Percentiles rank a stretch among this genome's conserved stretches.
Conservation (phyloP, 1,139 yeast genomes). For the Blastobotrys illinoisensis region DNA sequence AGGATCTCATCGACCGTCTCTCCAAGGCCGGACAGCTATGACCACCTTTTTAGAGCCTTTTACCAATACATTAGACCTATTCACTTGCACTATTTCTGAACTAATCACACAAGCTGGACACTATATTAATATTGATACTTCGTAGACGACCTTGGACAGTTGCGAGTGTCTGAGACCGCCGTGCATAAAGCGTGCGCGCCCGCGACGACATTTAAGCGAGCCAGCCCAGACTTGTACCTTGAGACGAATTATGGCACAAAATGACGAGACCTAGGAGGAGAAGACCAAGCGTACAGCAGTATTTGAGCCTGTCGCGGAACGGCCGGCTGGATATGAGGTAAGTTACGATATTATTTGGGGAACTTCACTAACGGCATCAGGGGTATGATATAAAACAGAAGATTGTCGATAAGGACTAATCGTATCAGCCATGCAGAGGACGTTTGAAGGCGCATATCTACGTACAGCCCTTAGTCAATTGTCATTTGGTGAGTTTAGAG, state of each 20-base stretch:
- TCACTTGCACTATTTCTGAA: too few relatives aligned
- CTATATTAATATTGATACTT: too few relatives aligned
- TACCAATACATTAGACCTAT: too few relatives aligned
- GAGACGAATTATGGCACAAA: background rate
- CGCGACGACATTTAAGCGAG: background rate
- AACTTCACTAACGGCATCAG: background rate
- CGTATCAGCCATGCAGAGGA: slow-evolving; percentile 34
- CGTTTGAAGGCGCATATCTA: slow-evolving; percentile 40
- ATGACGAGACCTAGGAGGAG: background rate
- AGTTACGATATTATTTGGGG: background rate
- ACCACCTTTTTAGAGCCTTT: background rate
- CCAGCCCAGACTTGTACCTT: background rate
- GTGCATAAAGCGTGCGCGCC: background rate
- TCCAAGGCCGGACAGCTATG: slow-evolving; percentile 16
- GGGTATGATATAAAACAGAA: background rate
- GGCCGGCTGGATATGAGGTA: slow-evolving; percentile 11
- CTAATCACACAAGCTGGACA: too few relatives aligned
- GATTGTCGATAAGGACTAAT: background rate
- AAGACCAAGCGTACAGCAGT: slow-evolving; percentile 11
- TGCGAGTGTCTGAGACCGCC: background rate
- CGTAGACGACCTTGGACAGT: too few relatives aligned
- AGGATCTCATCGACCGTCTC: slow-evolving; percentile 69
- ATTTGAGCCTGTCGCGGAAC: slow-evolving; percentile 9
- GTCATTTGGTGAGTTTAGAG: slow-evolving; percentile 33
- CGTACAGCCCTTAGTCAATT: slow-evolving; percentile 39